Base-by-base conservation (phyloP, 352 stramenopile species). In the Peronosclerospora sorghi region DNA sequence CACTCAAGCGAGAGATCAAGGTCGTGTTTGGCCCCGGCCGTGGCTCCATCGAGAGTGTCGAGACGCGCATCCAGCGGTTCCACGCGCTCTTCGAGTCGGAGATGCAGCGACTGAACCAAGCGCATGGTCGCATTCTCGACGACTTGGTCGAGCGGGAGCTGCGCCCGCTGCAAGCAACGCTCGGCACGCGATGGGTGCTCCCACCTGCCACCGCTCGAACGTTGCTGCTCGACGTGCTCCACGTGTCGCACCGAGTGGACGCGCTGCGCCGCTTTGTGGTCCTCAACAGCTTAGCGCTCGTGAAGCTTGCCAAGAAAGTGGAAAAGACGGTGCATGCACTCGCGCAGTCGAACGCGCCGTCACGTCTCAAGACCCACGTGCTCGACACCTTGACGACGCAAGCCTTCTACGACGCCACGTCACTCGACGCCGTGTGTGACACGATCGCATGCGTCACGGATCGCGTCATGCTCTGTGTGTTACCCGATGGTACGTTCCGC, bases 291-390 rank as follows among this genome's bases (percentile, higher is more conserved):
- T 57, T 89, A 21, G 76, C 76, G 23, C 62, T 89, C 19, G 72
- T 86, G 42, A 89, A 89, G 48, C 86, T 86, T 51, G 58, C 69
- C 47, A 89, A 89, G 56, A 89, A 89, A 50, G 83, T 85, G 35
- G 76, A 83, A 59, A 89, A 89, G 40, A 28, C 55, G 0, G 53
- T 59, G 2, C 58, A 62, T 4, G 15, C 86, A 12, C 4, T 7
- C 21, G 4, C 21, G 3, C 4, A 3, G 4, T 26, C 21, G 21
- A 26, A 7, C 3, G 4, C 6, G 21, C 3, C 21, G 6, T 26
- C 21, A 26, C 21, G 6, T 7, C 21, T 26, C 6, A 26, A 26
- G 21, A 26, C 3, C 3, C 21, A 26, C 3, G 21, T 26, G 21
- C 21, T 26, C 4, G 21, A 26, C 3, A 26, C 3, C 21, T 26